A percentile compares a stretch with the other conserved stretches of the same genome.
These are phyloP conservation scores for Coemansia sp. DNA, from an alignment of 192 early-diverging fungal species.

Conservation along the genomic window DNA sequence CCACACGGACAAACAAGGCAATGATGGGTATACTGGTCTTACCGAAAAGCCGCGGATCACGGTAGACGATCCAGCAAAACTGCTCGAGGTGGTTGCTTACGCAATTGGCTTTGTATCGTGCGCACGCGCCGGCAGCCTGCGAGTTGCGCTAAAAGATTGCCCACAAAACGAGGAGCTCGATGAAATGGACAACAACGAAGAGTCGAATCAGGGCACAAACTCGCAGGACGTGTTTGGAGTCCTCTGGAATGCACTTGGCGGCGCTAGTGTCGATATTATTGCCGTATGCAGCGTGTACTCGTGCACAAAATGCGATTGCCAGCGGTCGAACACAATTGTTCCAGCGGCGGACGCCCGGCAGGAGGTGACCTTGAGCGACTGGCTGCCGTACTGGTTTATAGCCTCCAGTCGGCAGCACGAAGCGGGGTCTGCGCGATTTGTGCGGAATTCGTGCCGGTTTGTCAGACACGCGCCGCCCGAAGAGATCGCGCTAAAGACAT, in stretches of 20 bases:
- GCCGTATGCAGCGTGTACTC: background rate
- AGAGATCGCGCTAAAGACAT: constrained; percentile 27
- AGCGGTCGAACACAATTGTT: background rate
- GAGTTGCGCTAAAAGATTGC: too few relatives aligned
- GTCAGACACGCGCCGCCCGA: constrained; percentile 35
- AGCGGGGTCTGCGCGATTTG: constrained; percentile 18
- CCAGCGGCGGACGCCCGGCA: background rate
- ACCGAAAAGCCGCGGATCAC: constrained; percentile 16
- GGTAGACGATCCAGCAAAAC: constrained; percentile 26
- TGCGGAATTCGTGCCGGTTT: constrained; percentile 31
- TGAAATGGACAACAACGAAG: background rate
- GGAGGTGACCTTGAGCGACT: constrained; percentile 29
- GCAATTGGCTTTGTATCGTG: constrained; percentile 35
- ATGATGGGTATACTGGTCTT: constrained; percentile 11
- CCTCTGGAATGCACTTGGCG: background rate
- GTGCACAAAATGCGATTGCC: constrained; percentile 6
- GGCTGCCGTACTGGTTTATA: constrained; percentile 52
- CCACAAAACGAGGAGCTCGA: too few relatives aligned
- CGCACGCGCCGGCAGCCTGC: constrained; percentile 32
- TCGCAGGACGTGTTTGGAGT: background rate
- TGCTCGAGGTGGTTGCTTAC: constrained; percentile 33
- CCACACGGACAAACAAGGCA: background rate
- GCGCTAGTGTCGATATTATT: background rate
- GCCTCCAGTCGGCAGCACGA: constrained; percentile 28
- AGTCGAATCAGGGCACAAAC: background rate